phyloP scores from a whole-genome alignment of 139 green algal species.

The Micromonas pusilla region DNA sequence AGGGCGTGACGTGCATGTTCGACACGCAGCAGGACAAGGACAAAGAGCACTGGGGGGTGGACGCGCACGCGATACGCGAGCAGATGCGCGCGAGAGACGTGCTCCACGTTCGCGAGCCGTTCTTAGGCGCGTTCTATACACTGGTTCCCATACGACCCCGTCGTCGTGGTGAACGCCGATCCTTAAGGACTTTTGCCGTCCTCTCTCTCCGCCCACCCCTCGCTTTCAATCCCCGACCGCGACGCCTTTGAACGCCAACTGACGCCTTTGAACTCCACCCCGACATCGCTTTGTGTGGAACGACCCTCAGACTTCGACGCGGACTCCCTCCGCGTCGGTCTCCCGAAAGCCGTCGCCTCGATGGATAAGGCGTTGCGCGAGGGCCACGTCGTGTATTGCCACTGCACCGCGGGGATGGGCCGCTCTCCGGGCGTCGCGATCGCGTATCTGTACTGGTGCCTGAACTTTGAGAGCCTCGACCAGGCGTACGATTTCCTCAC shows the following conservation, averaged over 20 bases:
- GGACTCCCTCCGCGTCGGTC: constrained; percentile 31
- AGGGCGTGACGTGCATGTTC: constrained; percentile 37
- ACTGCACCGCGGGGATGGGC: constrained; percentile 47
- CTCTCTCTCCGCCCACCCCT: no score
- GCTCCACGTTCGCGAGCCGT: constrained; percentile 27
- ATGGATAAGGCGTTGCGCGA: constrained; percentile 30
- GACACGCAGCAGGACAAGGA: constrained; percentile 46
- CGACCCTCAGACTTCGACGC: constrained; percentile 45
- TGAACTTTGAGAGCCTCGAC: constrained; percentile 17
- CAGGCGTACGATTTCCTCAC: constrained; percentile 44
- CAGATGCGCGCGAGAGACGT: constrained; percentile 14
- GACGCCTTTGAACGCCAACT: no score
- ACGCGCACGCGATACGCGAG: constrained; percentile 18
- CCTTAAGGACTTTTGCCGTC: no score
- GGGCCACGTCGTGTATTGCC: constrained; percentile 33
- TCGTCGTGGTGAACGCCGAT: no score
- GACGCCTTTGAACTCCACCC: no score
- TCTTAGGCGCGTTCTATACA: no score
- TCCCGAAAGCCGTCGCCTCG: constrained; percentile 32
- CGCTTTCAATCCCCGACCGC: no score
- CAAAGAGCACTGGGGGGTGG: constrained; percentile 41
- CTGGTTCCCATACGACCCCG: no score
- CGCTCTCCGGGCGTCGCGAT: constrained; percentile 38
- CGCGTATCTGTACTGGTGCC: constrained; percentile 45
- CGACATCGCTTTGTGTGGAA: no score